Conservation (phyloP, 2,329 filamentous ascomycete genomes). For the Fusarium verticillioides region DNA sequence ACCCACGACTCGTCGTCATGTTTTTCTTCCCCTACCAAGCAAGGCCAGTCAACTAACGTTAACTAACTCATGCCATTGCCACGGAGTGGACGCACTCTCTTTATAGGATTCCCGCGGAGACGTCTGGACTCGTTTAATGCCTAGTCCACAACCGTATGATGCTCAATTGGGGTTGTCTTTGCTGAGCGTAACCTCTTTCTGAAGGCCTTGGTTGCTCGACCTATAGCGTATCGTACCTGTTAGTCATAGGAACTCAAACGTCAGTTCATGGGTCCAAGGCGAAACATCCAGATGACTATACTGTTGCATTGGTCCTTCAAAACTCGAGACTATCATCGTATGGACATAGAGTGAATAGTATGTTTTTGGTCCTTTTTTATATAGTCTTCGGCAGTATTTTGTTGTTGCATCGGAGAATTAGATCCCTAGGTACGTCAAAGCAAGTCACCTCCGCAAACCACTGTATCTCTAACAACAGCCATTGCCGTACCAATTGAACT, state of each 20-base stretch:
- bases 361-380: background rate
- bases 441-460: background rate
- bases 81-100: background rate
- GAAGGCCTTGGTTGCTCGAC: background rate
- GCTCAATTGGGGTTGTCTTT: constrained; percentile 1
- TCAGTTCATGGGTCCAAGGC: constrained; percentile 5
- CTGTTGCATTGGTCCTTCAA: background rate
- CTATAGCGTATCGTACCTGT: constrained; percentile 7
- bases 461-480: background rate
- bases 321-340: background rate
- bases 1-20: constrained; percentile 20
- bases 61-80: background rate
- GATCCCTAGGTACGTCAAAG: background rate
- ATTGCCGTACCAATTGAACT: background rate
- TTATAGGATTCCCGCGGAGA: constrained; percentile 22
- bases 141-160: constrained; percentile 7
- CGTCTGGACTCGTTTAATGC: constrained; percentile 1
- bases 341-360: background rate
- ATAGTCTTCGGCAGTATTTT: background rate
- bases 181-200: background rate
- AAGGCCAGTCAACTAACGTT: background rate
- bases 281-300: background rate
- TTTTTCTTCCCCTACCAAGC: background rate
- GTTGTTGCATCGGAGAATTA: background rate
- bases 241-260: constrained; percentile 18